Base-by-base conservation (phyloP, 208 protist species). In the Novymonas esmeraldas region DNA sequence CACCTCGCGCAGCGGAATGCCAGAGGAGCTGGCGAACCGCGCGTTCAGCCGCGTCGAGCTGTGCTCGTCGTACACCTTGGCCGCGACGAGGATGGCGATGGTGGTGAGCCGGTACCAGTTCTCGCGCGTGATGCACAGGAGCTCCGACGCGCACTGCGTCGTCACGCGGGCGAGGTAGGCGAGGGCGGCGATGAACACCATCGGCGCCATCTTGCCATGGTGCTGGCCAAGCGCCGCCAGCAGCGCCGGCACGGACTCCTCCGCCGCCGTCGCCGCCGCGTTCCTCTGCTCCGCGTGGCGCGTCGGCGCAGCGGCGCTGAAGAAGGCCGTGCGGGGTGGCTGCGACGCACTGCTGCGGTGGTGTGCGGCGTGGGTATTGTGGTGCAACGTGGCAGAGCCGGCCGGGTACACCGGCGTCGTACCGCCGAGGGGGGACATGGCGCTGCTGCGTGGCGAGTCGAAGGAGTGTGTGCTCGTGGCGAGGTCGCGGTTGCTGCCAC, bases 11-110 rank as follows among this genome's bases (percentile, higher is more conserved):
- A 92, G 60, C 10, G 90, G 71, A 31, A 96, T 78, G 42, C 78
- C 74, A 18, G 86, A 55, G 56, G 84, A 86, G 26, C 48, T 50
- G 22, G 90, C 64, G 62, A 96, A 82, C 28, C 64, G 54, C 26
- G 72, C 64, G 81, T 96, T 96, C 46, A 87, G 59, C 0, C 65
- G 58, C 0, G 64, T 60, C 14, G 79, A 69, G 51, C 70, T 81
- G 38, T 84, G 76, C 54, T 96, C 90, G 39, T 87, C 84, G 75
- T 94, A 94, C 80, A 96, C 89, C 64, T 96, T 96, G n/a, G 84
- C 82, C 22, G 87, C 87, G n/a, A 87, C 68, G 5, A 96, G 70
- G 45, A 94, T 73, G 11, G 87, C 77, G 7, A 85, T 72, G 4
- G 85, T 81, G 22, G 84, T 89, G 33, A 94, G 66, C 28, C 85